phyloP scores from a whole-genome alignment of 495 filamentous ascomycete genomes.

The Xylaria venustula region DNA sequence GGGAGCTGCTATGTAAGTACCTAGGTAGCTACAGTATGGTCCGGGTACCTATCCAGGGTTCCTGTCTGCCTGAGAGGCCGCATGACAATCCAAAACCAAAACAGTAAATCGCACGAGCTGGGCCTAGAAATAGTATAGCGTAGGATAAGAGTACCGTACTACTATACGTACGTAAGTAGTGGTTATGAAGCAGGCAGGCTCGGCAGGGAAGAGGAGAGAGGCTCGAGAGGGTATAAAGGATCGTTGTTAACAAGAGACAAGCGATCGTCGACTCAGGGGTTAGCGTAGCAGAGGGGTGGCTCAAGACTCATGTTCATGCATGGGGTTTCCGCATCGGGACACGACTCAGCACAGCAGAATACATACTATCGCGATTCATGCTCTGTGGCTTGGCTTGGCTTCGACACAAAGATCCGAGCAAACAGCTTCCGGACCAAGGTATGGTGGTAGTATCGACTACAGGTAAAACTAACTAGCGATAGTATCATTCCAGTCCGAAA shows the following conservation, averaged over 20 bases:
- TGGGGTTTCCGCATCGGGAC: slow-evolving; percentile 4
- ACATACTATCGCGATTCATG: slow-evolving; percentile 1
- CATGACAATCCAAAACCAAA: slow-evolving; percentile 14
- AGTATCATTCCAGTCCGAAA: slow-evolving; percentile 2
- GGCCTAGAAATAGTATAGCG: slow-evolving; percentile 20
- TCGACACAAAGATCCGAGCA: slow-evolving; percentile 6
- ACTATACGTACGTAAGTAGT: not conserved
- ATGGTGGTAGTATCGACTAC: too few relatives aligned
- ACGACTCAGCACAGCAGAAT: not conserved
- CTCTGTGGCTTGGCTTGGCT: slow-evolving; percentile 1
- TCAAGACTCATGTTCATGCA: slow-evolving; percentile 24
- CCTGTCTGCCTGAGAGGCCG: slow-evolving; percentile 10
- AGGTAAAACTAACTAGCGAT: not conserved
- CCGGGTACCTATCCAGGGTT: not conserved
- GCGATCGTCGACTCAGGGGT: slow-evolving; percentile 26
- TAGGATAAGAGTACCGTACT: slow-evolving; percentile 6
- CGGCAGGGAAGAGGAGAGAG: too few relatives aligned
- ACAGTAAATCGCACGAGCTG: slow-evolving; percentile 6
- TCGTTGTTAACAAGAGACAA: slow-evolving; percentile 22
- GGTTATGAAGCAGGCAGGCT: slow-evolving; percentile 7
- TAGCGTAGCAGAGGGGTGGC: too few relatives aligned
- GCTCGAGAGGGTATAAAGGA: slow-evolving; percentile 18
- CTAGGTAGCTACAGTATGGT: too few relatives aligned
- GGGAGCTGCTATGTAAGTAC: too few relatives aligned
- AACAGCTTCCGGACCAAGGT: too few relatives aligned